Percentiles rank a stretch among this genome's conserved stretches.
phyloP scores from a whole-genome alignment of 2,329 filamentous ascomycete genomes.

The Incumbomyces delicatus region DNA sequence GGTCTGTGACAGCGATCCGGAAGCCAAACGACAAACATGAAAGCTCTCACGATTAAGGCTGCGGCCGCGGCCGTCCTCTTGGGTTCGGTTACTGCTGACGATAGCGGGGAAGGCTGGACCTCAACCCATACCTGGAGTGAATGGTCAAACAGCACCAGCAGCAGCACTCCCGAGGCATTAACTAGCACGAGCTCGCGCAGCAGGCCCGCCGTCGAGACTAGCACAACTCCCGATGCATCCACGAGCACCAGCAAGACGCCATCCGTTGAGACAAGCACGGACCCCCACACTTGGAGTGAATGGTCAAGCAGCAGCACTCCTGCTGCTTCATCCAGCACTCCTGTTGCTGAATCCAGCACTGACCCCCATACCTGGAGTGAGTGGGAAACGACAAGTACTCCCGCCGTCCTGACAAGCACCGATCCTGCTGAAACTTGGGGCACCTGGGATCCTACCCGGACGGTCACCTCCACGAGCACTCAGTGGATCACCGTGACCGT shows the following conservation, averaged over 20 bases:
- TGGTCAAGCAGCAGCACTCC: no score
- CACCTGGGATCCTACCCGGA: neutral
- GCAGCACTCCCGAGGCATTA: conserved; percentile 5
- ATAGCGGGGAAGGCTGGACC: conserved; percentile 39
- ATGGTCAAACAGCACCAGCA: conserved; percentile 9
- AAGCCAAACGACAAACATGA: conserved; percentile 49
- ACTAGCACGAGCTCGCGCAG: neutral
- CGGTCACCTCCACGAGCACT: conserved; percentile 5
- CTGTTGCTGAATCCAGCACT: conserved; percentile 20
- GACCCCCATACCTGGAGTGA: conserved; percentile 16
- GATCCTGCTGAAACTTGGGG: neutral
- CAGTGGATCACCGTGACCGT: conserved; percentile 6
- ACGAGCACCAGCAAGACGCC: conserved; percentile 20
- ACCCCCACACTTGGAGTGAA: conserved; percentile 14
- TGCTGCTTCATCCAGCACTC: conserved; percentile 18
- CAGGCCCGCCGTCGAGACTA: no score
- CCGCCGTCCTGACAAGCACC: conserved; percentile 6
- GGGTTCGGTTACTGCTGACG: conserved; percentile 44
- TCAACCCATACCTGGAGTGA: conserved; percentile 10
- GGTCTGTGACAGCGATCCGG: conserved; percentile 20
- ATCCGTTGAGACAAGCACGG: conserved; percentile 20
- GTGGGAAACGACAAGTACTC: conserved; percentile 12
- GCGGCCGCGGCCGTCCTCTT: conserved; percentile 49
- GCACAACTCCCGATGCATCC: conserved; percentile 6
- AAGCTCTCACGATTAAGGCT: conserved; percentile 55